These are phyloP conservation scores for Taiozyma onychis DNA, from an alignment of 1,139 yeast species.

Conservation along the genomic window DNA sequence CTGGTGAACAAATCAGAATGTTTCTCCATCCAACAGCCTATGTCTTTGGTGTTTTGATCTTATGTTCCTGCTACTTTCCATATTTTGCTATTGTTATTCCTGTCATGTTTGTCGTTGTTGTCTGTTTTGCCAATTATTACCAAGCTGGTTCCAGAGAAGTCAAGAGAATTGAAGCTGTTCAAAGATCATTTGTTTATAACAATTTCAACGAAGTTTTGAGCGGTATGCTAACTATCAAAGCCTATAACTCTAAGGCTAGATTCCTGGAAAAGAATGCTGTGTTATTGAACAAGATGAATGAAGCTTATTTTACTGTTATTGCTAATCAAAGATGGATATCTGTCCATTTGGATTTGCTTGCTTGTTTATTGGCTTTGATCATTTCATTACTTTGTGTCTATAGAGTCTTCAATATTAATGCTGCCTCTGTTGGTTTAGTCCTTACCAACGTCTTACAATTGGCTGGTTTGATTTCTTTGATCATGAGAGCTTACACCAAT, in stretches of 20 bases:
- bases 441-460: slow-evolving; percentile 55
- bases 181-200: slow-evolving; percentile 72
- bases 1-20: slow-evolving; percentile 52
- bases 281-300: slow-evolving; percentile 59
- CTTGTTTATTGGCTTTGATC: slow-evolving; percentile 39
- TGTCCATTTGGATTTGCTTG: slow-evolving; percentile 52
- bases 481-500: slow-evolving; percentile 54
- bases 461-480: slow-evolving; percentile 45
- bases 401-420: slow-evolving; percentile 55
- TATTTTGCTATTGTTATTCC: slow-evolving; percentile 73
- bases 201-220: slow-evolving; percentile 70
- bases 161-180: slow-evolving; percentile 73
- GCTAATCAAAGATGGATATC: slow-evolving; percentile 80
- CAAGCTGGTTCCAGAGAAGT: slow-evolving; percentile 80
- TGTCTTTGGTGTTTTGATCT: slow-evolving; percentile 56
- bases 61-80: slow-evolving; percentile 69
- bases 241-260: slow-evolving; percentile 46
- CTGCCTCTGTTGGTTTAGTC: slow-evolving; percentile 72
- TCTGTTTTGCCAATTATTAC: slow-evolving; percentile 53
- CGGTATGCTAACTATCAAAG: slow-evolving; percentile 68
- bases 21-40: slow-evolving; percentile 43
- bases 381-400: slow-evolving; percentile 59
- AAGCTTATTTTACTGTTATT: slow-evolving; percentile 60
- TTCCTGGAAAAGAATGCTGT: slow-evolving; percentile 46
- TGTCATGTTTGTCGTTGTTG: slow-evolving; percentile 40